Evolutionary conservation across 2,329 filamentous ascomycete genomes (phyloP), one percentile per base, ranked within the genome.

Genomic region (Talaromyces sp.): DNA sequence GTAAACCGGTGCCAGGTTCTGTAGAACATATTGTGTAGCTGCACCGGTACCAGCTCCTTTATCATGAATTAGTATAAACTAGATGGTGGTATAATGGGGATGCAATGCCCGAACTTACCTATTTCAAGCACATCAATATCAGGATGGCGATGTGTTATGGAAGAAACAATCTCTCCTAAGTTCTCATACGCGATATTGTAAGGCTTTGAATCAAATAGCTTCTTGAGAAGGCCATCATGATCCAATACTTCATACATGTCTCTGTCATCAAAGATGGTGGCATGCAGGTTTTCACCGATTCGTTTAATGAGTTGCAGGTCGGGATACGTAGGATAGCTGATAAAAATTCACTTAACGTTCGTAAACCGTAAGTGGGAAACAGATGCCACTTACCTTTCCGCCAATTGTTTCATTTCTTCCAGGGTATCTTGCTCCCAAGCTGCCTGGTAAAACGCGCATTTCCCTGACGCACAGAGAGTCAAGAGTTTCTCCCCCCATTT

Each of bases 11-110:
- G 22, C 50, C 13, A 78, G 60, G 3, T 51, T 48, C 2, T 63
- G 48, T 2, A 80, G 62, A 3, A 79, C 63, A 1, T 51, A 53
- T 1, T 66, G 61, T 0, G 78, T 80, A 0, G 75, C 68, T 10
- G 69, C 70, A 3, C 77, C 78, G 5, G 75, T 77, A 1, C 78
- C 78, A 13, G 74, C 77, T n/a, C 77, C 77, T 43, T 22, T 43
- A 13, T 37, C 2, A 9, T 13, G 6, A 5, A 43, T 43, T 25
- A 43, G 40, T 50, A 35, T 19, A 13, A n/a, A n/a, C n/a, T n/a
- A n/a, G n/a, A n/a, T n/a, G n/a, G n/a, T n/a, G n/a, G n/a, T n/a
- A n/a, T n/a, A n/a, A n/a, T n/a, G n/a, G n/a, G n/a, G n/a, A 45
- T 22, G 10, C 5, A 45, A 15, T 22, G 19, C n/a, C 21, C 5